Evolutionary conservation across 78 protist species (phyloP).

Genomic region (Dictyostelium capitatum): DNA sequence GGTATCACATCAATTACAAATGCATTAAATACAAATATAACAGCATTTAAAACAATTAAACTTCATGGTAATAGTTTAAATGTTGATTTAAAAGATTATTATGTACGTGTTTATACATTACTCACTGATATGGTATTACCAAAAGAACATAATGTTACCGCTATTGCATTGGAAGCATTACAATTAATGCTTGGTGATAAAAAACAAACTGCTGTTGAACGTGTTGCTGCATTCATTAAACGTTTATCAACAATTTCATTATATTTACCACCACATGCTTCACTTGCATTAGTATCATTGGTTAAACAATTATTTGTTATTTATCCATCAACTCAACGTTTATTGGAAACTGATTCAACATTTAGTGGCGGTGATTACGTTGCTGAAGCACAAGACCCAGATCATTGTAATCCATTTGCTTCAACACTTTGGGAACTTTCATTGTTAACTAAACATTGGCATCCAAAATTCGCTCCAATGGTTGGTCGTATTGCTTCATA

Average conservation of each 20-base stretch:
- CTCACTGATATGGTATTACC: conserved; percentile 39
- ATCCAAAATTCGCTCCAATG: conserved; percentile 74
- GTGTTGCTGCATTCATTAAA: conserved; percentile 67
- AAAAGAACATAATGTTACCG: neutral
- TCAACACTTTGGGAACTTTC: conserved; percentile 69
- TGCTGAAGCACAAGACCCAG: conserved; percentile 51
- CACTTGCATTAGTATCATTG: conserved; percentile 44
- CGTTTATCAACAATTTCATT: conserved; percentile 22
- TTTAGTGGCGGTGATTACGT: conserved; percentile 54
- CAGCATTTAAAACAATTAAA: conserved; percentile 61
- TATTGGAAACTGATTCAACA: conserved; percentile 50
- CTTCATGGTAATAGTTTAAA: conserved; percentile 53
- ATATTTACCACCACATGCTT: conserved; percentile 38
- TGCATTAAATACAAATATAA: conserved; percentile 47
- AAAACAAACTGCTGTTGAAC: conserved; percentile 65
- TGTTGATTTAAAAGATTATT: conserved; percentile 73
- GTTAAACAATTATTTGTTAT: conserved; percentile 45
- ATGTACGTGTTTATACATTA: conserved; percentile 1
- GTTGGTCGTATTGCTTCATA: conserved; percentile 20
- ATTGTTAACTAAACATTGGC: conserved; percentile 47
- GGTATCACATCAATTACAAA: conserved; percentile 38
- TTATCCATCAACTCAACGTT: conserved; percentile 44
- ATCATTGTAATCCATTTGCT: conserved; percentile 74
- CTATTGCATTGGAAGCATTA: conserved; percentile 15
- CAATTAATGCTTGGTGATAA: conserved; percentile 42